Evolutionary conservation across 192 early-diverging fungal species (phyloP).

Genomic region (Bifiguratus adelaidae): DNA sequence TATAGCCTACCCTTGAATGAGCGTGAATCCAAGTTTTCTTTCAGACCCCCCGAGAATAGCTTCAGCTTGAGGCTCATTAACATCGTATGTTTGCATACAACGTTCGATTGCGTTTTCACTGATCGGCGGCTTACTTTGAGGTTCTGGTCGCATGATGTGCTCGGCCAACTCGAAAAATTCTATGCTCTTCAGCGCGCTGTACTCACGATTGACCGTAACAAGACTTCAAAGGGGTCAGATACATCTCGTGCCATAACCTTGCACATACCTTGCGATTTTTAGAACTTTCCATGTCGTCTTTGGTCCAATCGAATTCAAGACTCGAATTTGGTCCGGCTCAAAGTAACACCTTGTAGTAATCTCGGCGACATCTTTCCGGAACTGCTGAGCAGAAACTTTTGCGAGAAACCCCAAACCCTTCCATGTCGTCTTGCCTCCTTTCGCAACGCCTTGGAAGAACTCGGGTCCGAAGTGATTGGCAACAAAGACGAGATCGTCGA

Average conservation of each 20-base stretch:
- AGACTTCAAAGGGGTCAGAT: slow-evolving; percentile 25
- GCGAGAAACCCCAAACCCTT: slow-evolving; percentile 34
- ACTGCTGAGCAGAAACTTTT: slow-evolving; percentile 33
- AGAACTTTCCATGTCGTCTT: slow-evolving; percentile 27
- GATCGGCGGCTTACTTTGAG: slow-evolving; percentile 11
- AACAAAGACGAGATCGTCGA: slow-evolving; percentile 57
- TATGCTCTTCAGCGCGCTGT: slow-evolving; percentile 58
- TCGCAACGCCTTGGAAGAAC: slow-evolving; percentile 11
- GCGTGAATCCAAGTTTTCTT: slow-evolving; percentile 61
- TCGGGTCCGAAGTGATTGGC: slow-evolving; percentile 26
- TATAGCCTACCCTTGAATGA: slow-evolving; percentile 70
- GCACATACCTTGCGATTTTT: slow-evolving; percentile 26
- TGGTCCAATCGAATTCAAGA: slow-evolving; percentile 29
- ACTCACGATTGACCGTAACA: slow-evolving; percentile 78
- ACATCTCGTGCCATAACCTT: neutral
- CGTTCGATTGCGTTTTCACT: slow-evolving; percentile 19
- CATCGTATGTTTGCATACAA: slow-evolving; percentile 49
- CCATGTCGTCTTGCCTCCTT: slow-evolving; percentile 9
- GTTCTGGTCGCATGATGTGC: slow-evolving; percentile 53
- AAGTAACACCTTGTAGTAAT: slow-evolving; percentile 35
- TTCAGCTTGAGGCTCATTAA: slow-evolving; percentile 89
- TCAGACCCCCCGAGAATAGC: slow-evolving; percentile 63
- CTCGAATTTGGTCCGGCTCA: slow-evolving; percentile 21
- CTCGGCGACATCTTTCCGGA: slow-evolving; percentile 27
- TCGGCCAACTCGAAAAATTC: slow-evolving; percentile 42